These are phyloP conservation scores for Gossypium rotundifolium DNA, from an alignment of 345 rosid species.

Conservation along the genomic window DNA sequence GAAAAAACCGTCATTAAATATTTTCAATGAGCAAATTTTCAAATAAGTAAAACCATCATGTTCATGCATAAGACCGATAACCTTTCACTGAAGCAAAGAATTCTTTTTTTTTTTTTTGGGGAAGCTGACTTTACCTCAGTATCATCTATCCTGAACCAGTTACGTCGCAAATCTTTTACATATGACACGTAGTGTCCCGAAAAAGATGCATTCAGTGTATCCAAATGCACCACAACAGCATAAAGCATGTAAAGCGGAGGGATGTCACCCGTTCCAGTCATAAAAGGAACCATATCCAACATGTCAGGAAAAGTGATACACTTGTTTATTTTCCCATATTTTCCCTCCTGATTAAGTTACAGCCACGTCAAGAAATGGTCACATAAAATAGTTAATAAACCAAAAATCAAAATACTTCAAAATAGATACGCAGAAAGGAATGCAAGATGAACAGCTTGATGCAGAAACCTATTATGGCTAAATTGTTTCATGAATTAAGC, in stretches of 20 bases:
- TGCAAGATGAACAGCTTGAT: neutral
- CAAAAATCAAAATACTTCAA: neutral
- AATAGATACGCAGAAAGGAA: neutral
- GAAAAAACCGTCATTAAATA: neutral
- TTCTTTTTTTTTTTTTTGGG: no score
- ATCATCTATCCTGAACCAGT: constrained; percentile 77
- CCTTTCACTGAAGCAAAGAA: neutral
- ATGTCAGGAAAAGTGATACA: constrained; percentile 73
- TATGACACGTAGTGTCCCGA: constrained; percentile 82
- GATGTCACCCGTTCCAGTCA: constrained; percentile 59
- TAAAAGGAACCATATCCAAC: constrained; percentile 78
- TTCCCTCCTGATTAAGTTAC: constrained; percentile 57
- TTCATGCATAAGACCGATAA: neutral
- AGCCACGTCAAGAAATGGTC: neutral
- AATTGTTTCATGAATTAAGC: neutral
- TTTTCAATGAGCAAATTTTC: neutral
- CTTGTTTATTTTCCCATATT: constrained; percentile 70
- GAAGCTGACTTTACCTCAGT: constrained; percentile 45
- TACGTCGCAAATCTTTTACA: constrained; percentile 63
- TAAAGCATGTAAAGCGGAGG: constrained; percentile 79
- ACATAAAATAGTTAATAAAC: neutral
- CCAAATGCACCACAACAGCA: constrained; percentile 79
- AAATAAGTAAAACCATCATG: neutral
- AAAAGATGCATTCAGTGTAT: constrained; percentile 74
- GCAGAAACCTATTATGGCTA: neutral